phyloP scores from a whole-genome alignment of 345 rosid species.

The Murraya koenigii region DNA sequence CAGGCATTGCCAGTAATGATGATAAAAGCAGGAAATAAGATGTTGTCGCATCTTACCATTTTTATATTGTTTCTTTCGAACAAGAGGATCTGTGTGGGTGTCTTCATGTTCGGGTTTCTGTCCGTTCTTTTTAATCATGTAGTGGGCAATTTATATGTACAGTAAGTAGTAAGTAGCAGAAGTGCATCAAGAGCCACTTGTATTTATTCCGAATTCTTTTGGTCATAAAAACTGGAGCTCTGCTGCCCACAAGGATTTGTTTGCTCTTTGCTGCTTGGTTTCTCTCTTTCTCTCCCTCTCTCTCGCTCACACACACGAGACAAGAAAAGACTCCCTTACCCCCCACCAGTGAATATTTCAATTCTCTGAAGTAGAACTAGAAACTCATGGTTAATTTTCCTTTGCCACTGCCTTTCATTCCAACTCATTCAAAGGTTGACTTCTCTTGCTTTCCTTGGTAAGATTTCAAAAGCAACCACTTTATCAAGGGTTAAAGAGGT shows the following conservation, averaged over 20 bases:
- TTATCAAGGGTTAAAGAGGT: not conserved
- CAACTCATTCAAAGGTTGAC: not conserved
- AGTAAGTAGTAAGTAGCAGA: not conserved
- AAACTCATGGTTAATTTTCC: not conserved
- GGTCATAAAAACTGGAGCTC: not conserved
- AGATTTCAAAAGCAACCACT: not conserved
- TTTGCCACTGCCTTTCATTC: not conserved
- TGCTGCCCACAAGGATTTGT: conserved; percentile 11
- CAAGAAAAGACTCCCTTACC: not conserved
- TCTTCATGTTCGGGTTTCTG: conserved; percentile 31
- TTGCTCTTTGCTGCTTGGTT: not conserved
- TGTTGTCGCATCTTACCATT: conserved; percentile 31
- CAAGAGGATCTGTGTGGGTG: conserved; percentile 38
- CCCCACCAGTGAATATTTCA: conserved; percentile 1
- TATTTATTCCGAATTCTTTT: not conserved
- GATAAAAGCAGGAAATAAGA: conserved; percentile 28
- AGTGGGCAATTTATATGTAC: conserved; percentile 32
- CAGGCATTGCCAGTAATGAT: conserved; percentile 41
- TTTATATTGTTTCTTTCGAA: conserved; percentile 24
- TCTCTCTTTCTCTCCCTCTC: not conserved
- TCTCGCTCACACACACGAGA: not conserved
- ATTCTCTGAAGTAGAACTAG: not conserved
- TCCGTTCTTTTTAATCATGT: conserved; percentile 10
- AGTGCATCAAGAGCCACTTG: conserved; percentile 32
- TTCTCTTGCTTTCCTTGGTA: not conserved